Evolutionary conservation across 2,329 filamentous ascomycete species (phyloP).

Genomic region (Alternaria gaisen): DNA sequence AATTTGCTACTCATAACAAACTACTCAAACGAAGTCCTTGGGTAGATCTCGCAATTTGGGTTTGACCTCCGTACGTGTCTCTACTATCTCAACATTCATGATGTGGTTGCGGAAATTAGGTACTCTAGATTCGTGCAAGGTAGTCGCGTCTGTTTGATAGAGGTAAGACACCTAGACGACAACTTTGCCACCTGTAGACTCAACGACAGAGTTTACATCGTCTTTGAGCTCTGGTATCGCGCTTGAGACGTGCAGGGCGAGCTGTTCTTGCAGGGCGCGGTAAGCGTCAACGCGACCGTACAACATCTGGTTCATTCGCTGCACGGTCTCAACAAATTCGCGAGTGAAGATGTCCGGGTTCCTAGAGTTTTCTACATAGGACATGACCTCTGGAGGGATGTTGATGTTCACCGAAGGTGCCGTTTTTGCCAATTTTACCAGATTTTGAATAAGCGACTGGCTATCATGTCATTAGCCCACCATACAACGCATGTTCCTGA

Average conservation of each 20-base stretch:
- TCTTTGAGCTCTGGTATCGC: constrained; percentile 65
- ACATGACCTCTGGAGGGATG: constrained; percentile 68
- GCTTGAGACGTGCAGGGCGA: constrained; percentile 66
- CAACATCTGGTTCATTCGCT: constrained; percentile 69
- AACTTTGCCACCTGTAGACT: constrained; percentile 54
- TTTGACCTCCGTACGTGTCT: not conserved
- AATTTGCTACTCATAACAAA: not conserved
- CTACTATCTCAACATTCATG: not conserved
- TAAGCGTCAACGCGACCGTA: constrained; percentile 69
- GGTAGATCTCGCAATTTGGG: not conserved
- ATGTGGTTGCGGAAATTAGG: not conserved
- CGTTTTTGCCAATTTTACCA: constrained; percentile 62
- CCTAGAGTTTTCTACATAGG: constrained; percentile 69
- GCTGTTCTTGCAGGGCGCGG: constrained; percentile 64
- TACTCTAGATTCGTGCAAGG: not conserved
- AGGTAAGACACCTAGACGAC: constrained; percentile 2
- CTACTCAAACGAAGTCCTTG: not conserved
- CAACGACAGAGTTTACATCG: constrained; percentile 63
- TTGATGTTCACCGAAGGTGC: constrained; percentile 61
- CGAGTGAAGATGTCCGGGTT: constrained; percentile 74
- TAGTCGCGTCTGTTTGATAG: not conserved
- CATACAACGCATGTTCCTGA: not conserved
- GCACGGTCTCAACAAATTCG: constrained; percentile 71
- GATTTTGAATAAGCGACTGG: constrained; percentile 62
- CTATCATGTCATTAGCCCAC: constrained; percentile 34